Evolutionary conservation across 2,329 filamentous ascomycete genomes (phyloP), one percentile per base, ranked within the genome.

Genomic region (Alternaria ventricosa): DNA sequence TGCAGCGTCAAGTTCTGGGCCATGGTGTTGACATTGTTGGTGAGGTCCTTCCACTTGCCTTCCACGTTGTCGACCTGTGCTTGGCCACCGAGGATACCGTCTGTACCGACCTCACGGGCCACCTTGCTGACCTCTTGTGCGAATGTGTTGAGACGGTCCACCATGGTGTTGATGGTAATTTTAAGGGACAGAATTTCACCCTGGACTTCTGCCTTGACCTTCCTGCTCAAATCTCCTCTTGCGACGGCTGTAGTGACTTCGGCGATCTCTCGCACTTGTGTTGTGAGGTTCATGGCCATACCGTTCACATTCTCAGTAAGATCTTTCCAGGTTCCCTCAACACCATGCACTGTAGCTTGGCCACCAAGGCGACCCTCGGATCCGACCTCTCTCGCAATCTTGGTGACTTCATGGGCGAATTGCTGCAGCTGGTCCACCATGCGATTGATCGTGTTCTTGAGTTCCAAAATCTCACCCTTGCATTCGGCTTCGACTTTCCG

Each of bases 141-240:
- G 68, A 89, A 90, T 1, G 87, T 88, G 70, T 88, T 88, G 30
- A 90, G 78, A 60, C 87, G 82, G 78, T 89, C 87, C 71, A 90
- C 88, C 88, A 90, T 90, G 74, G 86, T 86, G 73, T 90, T 90
- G 81, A 90, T 89, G 8, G 95, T 99, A 75, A 94, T 93, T 83
- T 99, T 99, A 66, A 99, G 70, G 4, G 80, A 82, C 61, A 85
- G 66, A 58, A 86, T 85, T 66, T 86, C 84, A 60, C 84, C 84
- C 72, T 84, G 80, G 22, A 85, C 84, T 64, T 86, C 83, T 36
- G 83, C 84, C 67, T 83, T 81, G 61, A 86, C 83, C 71, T 86
- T 86, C 64, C 84, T 82, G 71, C 82, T 85, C 23, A 86, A 75
- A 73, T 86, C 84, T 65, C 84, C 84, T 60, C 82, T 81, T 23